Conservation (phyloP, 805 yeast genomes). For the Danielia reshetovae region DNA sequence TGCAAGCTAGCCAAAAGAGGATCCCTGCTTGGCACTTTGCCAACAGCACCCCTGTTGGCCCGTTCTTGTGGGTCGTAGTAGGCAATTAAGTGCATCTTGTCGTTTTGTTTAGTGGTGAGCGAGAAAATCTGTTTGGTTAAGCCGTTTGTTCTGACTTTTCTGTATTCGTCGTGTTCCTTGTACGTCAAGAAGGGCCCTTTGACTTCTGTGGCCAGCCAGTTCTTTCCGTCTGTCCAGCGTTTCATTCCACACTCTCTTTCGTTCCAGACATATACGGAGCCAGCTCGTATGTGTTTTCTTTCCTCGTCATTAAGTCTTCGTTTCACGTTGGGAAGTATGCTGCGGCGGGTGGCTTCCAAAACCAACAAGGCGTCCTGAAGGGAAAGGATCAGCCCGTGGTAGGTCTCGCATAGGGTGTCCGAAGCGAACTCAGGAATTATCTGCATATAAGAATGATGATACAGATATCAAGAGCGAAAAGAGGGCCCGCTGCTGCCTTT, state of each 20-base stretch:
- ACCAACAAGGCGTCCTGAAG: conserved; percentile 61
- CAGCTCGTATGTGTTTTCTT: conserved; percentile 49
- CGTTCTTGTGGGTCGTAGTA: conserved; percentile 28
- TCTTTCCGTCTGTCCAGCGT: conserved; percentile 75
- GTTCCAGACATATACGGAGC: conserved; percentile 68
- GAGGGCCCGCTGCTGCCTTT: too few relatives aligned
- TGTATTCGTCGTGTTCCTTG: conserved; percentile 49
- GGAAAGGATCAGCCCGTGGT: conserved; percentile 54
- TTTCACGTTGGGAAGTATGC: conserved; percentile 53
- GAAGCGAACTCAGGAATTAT: conserved; percentile 2
- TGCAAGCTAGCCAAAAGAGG: conserved; percentile 19
- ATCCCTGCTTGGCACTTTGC: conserved; percentile 22
- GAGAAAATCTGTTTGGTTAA: conserved; percentile 64
- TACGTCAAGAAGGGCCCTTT: conserved; percentile 58
- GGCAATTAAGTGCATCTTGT: conserved; percentile 58
- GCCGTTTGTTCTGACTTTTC: conserved; percentile 42
- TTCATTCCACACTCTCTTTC: conserved; percentile 68
- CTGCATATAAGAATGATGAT: too few relatives aligned
- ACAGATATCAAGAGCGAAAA: too few relatives aligned
- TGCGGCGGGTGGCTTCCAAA: conserved; percentile 60
- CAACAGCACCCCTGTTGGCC: conserved; percentile 15
- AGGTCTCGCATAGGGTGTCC: conserved; percentile 38
- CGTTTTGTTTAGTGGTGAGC: conserved; percentile 47
- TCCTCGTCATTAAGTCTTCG: conserved; percentile 57
- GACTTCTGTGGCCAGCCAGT: conserved; percentile 72